Conservation (phyloP, 164 flowering plant species). For the Magnolia officinalis region DNA sequence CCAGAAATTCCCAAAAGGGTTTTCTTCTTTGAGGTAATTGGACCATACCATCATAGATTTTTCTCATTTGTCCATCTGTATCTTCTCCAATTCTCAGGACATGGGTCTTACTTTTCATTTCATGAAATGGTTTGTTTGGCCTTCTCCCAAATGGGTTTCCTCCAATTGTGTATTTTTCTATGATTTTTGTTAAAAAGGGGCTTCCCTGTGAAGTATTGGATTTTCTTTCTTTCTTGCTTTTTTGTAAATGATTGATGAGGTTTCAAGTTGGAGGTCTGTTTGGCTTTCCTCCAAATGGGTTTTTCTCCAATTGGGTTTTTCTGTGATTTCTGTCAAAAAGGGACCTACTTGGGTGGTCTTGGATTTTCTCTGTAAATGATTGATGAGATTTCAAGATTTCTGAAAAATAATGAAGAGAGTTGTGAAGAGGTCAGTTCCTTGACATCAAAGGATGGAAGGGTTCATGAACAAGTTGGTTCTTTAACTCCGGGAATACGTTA, state of each 20-base stretch:
- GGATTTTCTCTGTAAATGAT: constrained; percentile 4
- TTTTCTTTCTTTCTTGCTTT: neutral
- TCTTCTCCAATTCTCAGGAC: neutral
- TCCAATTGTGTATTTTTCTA: too few relatives aligned
- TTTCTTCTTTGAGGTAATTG: constrained; percentile 2
- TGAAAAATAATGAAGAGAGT: neutral
- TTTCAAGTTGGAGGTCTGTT: neutral
- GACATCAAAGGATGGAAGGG: neutral
- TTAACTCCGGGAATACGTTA: neutral
- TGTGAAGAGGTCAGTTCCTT: neutral
- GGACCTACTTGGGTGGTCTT: neutral
- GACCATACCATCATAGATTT: neutral
- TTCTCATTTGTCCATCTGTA: neutral
- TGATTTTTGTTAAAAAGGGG: too few relatives aligned
- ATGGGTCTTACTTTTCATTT: neutral
- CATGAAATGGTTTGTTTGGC: too few relatives aligned
- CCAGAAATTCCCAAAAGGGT: constrained; percentile 1
- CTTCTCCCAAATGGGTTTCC: neutral
- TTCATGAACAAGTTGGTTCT: neutral
- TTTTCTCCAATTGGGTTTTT: neutral
- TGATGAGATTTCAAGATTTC: neutral
- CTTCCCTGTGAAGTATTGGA: neutral
- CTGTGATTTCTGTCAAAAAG: neutral
- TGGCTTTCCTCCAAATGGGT: neutral
- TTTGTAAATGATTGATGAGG: neutral